Conservation (phyloP, 345 rosid species). For the Geranium brycei region DNA sequence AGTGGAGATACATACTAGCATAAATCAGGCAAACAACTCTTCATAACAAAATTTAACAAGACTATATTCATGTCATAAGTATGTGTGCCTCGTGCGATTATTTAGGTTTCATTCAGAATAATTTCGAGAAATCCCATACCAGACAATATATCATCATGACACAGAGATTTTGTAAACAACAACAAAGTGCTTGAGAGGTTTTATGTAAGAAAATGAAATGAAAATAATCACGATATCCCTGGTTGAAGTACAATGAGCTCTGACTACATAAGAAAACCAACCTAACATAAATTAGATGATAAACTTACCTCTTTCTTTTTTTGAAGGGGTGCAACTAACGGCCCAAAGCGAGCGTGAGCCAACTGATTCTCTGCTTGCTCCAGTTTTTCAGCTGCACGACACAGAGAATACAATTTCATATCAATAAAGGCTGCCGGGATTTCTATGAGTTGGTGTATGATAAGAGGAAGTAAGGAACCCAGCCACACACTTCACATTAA, state of each 20-base stretch:
- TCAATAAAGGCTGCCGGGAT: neutral
- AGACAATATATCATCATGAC: too few species aligned
- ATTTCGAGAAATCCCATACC: too few species aligned
- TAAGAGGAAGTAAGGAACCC: neutral
- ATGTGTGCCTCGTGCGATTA: neutral
- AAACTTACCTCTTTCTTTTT: conserved; percentile 77
- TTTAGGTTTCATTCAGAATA: too few species aligned
- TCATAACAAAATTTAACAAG: neutral
- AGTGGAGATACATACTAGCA: neutral
- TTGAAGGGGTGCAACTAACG: conserved; percentile 48
- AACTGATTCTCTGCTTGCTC: conserved; percentile 94
- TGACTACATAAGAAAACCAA: neutral
- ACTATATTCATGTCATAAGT: neutral
- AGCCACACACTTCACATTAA: neutral
- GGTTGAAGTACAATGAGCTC: neutral
- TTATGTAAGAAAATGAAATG: too few species aligned
- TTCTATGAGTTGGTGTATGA: neutral
- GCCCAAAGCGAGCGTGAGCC: conserved; percentile 74
- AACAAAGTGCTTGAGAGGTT: too few species aligned
- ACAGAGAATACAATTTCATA: conserved; percentile 4
- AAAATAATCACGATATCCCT: neutral
- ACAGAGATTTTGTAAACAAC: too few species aligned
- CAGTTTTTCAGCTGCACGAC: conserved; percentile 80
- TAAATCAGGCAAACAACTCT: neutral
- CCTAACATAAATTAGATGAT: neutral